Conservation (phyloP, 176 grass and related monocot species). For the Areca catechu region DNA sequence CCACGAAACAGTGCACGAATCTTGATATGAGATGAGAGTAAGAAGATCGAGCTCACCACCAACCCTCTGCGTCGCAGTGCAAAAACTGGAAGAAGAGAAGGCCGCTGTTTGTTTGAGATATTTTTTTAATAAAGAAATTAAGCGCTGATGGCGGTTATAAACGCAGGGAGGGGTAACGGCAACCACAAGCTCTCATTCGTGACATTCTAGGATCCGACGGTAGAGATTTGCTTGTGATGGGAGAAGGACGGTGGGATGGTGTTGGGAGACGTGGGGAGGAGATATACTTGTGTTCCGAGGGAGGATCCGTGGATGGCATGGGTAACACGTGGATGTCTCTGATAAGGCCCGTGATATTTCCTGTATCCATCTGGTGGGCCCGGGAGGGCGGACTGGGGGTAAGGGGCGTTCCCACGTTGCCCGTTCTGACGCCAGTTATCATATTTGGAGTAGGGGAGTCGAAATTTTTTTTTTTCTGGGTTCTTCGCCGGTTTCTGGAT, state of each 20-base stretch:
- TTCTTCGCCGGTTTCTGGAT: no score
- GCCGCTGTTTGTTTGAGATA: neutral
- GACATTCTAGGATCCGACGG: constrained; percentile 22
- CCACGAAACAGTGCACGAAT: neutral
- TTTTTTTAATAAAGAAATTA: neutral
- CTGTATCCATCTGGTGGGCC: constrained; percentile 2
- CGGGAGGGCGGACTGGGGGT: no score
- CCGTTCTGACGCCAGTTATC: no score
- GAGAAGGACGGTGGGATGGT: constrained; percentile 22
- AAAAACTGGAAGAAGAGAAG: constrained; percentile 4
- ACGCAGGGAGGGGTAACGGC: constrained; percentile 6
- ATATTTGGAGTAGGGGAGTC: no score
- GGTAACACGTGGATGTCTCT: constrained; percentile 41
- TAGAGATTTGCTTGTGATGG: accelerated
- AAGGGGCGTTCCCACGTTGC: no score
- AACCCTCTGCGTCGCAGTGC: no score
- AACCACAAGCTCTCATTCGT: neutral
- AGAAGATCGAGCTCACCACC: no score
- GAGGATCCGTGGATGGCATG: constrained; percentile 44
- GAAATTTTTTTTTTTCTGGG: no score
- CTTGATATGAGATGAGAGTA: neutral
- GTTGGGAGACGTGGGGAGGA: constrained; percentile 24
- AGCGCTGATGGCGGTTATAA: constrained; percentile 14
- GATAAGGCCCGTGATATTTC: constrained; percentile 53
- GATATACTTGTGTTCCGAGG: constrained; percentile 7